Evolutionary conservation across 129 eudicot species (phyloP), one percentile per base, ranked within the genome.

Genomic region (Deinandra increscens): DNA sequence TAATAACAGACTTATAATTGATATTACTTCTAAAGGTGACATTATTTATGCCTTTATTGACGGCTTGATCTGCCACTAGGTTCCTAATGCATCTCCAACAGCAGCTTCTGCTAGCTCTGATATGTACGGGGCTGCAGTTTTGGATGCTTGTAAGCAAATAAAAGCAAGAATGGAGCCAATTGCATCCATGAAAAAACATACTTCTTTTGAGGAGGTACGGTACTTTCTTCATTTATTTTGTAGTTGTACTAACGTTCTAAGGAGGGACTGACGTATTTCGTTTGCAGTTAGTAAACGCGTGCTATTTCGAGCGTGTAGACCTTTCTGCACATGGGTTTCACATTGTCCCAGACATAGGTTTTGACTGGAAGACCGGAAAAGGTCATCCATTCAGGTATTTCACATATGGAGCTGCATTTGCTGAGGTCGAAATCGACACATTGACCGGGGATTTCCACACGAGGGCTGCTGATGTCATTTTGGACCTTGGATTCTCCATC

Each of bases 41-140:
- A 39, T 22, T 23, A 26, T 65, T 14, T 51, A 53, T 7, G 4
- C 18, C 53, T 74, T 74, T 26, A 36, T 41, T 44, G 49, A 75
- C 29, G 19, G 68, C 22, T 53, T 71, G 46, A 60, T 71, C 37
- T 71, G 46, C 60, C 36, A 3, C 19, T 60, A 94, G 99, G 97
- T 94, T 31, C 99, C 99, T 8, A 94, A 94, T 85, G 85, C 99
- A 56, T 89, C 99, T 59, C 97, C 99, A 9, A 94, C 99, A 56
- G 99, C 99, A 63, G 99, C 99, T 71, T 94, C 99, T 6, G 99
- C 97, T 51, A 94, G 99, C 66, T 90, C 99, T 22, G 99, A 94
- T 73, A 70, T 89, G 86, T 94, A 94, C 33, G 99, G 99, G 51
- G 99, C 97, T 42, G 99, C 99, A 51, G 99, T 94, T 56, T 78